Evolutionary conservation across 345 rosid genomes (phyloP).

Genomic region (Dipteronia dyeriana): DNA sequence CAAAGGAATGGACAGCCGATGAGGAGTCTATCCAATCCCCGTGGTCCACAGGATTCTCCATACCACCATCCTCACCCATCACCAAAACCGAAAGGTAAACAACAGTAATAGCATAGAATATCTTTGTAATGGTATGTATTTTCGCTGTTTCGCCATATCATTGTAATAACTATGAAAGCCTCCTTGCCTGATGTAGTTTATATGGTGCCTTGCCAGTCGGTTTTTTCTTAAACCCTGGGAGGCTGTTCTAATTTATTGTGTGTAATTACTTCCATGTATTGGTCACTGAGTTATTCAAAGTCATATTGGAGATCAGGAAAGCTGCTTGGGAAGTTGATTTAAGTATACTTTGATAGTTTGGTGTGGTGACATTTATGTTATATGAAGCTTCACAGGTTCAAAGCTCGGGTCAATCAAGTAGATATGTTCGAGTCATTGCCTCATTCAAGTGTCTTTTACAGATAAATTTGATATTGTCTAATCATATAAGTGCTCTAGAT

Average conservation of each 20-base stretch:
- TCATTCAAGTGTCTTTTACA: too few species aligned
- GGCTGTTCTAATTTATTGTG: conserved; percentile 13
- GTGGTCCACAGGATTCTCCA: conserved; percentile 60
- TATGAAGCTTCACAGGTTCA: too few species aligned
- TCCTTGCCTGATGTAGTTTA: conserved; percentile 2
- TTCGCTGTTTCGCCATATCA: neutral
- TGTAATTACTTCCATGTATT: conserved; percentile 10
- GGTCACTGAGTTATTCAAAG: conserved; percentile 11
- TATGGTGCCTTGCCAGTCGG: neutral
- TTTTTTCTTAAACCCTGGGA: conserved; percentile 4
- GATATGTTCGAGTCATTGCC: neutral
- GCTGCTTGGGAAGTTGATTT: neutral
- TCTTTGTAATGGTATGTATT: conserved; percentile 10
- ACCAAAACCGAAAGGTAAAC: conserved; percentile 68
- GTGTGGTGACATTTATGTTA: neutral
- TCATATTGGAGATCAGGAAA: conserved; percentile 5
- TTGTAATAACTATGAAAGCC: conserved; percentile 6
- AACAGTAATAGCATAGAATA: conserved; percentile 30
- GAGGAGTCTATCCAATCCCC: conserved; percentile 65
- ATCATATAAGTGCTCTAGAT: too few species aligned
- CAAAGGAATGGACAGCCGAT: conserved; percentile 72
- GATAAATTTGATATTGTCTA: too few species aligned
- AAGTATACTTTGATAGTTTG: neutral
- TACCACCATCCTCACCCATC: conserved; percentile 52
- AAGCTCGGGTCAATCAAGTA: neutral